phyloP scores from a whole-genome alignment of 257 asterid species.

The Cinchona pubescens region DNA sequence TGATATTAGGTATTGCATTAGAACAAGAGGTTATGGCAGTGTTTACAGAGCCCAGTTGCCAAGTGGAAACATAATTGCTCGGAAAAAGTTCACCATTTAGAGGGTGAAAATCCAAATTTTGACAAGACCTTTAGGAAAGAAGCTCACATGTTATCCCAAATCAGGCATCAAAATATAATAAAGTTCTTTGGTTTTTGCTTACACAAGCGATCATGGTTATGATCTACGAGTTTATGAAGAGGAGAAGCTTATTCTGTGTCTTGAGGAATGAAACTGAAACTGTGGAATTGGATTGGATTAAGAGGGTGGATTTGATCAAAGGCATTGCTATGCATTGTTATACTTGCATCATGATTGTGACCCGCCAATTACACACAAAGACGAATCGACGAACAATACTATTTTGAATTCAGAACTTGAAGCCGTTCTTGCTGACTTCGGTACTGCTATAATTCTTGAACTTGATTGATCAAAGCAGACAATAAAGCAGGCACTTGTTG shows the following conservation, averaged over 20 bases:
- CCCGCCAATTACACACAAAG: conserved; percentile 3
- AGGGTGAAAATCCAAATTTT: neutral
- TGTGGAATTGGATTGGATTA: conserved; percentile 3
- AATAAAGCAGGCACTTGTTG: conserved; percentile 3
- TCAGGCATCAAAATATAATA: conserved; percentile 1
- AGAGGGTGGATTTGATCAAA: conserved; percentile 8
- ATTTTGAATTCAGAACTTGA: neutral
- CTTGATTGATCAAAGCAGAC: conserved; percentile 4
- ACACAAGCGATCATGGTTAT: neutral
- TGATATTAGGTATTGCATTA: conserved; percentile 8
- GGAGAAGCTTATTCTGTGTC: neutral
- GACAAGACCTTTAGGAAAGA: conserved; percentile 3
- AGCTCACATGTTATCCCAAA: neutral
- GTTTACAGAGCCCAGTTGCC: conserved; percentile 1
- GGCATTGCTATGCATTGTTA: conserved; percentile 5
- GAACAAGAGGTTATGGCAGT: neutral
- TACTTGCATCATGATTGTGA: conserved; percentile 9
- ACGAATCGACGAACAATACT: conserved; percentile 7
- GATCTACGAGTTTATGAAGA: neutral
- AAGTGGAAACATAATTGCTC: neutral
- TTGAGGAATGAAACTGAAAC: conserved; percentile 1
- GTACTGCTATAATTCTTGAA: neutral
- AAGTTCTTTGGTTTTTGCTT: conserved; percentile 1
- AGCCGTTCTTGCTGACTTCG: conserved; percentile 8
- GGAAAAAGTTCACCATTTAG: conserved; percentile 1